phyloP scores from a whole-genome alignment of 371 early-diverging fungal genomes.

The Pancytospora philotis region DNA sequence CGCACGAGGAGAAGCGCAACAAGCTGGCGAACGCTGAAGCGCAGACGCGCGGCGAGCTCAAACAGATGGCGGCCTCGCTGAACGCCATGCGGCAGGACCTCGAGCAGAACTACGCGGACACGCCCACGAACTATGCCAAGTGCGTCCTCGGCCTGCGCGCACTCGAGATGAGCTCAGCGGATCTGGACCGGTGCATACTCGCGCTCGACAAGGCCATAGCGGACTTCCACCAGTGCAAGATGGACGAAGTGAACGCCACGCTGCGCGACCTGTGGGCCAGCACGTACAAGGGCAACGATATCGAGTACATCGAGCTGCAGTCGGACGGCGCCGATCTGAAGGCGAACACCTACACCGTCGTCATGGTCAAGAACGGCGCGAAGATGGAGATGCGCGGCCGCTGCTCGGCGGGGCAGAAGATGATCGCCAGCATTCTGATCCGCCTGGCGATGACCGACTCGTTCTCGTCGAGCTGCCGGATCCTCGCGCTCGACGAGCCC shows the following conservation, averaged over 20 bases:
- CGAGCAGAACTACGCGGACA: constrained; percentile 66
- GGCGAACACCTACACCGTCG: constrained; percentile 52
- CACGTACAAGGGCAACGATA: constrained; percentile 86
- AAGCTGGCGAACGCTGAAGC: constrained; percentile 27
- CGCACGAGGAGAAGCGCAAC: constrained; percentile 21
- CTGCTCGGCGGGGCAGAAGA: constrained; percentile 96
- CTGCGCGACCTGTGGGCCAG: constrained; percentile 88
- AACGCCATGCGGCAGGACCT: constrained; percentile 63
- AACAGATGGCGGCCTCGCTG: constrained; percentile 68
- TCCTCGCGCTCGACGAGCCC: constrained; percentile 95
- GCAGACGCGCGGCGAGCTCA: constrained; percentile 67
- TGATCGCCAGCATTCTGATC: constrained; percentile 84
- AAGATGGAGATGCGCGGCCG: constrained; percentile 92
- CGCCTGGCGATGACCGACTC: constrained; percentile 89
- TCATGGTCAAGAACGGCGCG: constrained; percentile 72
- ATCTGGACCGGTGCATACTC: constrained; percentile 72
- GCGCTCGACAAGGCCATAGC: constrained; percentile 83
- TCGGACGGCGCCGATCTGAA: constrained; percentile 31
- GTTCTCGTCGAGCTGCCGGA: constrained; percentile 79
- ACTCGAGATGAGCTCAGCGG: constrained; percentile 66
- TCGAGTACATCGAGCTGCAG: constrained; percentile 48
- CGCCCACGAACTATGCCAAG: constrained; percentile 61
- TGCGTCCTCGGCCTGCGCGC: constrained; percentile 56
- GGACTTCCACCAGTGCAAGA: constrained; percentile 80
- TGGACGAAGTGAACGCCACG: constrained; percentile 88